Percentiles rank a stretch among this genome's conserved stretches.
phyloP scores from a whole-genome alignment of 441 rosid species.

The Melastoma candidum region DNA sequence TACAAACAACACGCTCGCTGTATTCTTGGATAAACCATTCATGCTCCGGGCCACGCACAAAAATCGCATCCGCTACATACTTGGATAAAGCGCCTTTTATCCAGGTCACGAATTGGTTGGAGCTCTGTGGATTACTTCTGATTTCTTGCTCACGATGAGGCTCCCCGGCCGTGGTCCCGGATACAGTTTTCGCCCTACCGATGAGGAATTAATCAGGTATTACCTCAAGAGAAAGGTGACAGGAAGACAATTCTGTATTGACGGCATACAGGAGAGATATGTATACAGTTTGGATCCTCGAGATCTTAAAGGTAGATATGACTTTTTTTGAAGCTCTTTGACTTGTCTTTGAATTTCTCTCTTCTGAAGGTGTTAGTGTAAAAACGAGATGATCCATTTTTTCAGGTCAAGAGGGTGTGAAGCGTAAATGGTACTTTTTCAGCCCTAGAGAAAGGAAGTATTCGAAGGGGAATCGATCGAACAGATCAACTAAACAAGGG shows the following conservation, averaged over 20 bases:
- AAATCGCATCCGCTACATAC: not conserved
- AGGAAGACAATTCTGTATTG: constrained; percentile 30
- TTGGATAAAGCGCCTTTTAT: not conserved
- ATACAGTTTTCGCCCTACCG: constrained; percentile 78
- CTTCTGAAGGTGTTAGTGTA: not conserved
- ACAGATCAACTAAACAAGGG: constrained; percentile 50
- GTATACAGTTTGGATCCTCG: constrained; percentile 56
- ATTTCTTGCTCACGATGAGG: constrained; percentile 22
- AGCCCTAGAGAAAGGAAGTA: constrained; percentile 65
- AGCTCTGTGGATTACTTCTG: not conserved
- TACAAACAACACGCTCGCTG: too few relatives aligned
- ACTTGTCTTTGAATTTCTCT: too few relatives aligned
- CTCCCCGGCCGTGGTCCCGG: constrained; percentile 39
- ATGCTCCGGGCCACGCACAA: too few relatives aligned
- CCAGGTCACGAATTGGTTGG: not conserved
- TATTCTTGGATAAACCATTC: too few relatives aligned
- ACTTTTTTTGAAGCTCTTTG: not conserved
- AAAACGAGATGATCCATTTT: constrained; percentile 1
- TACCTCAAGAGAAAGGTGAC: constrained; percentile 55
- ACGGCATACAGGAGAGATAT: constrained; percentile 50
- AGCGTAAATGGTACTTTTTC: constrained; percentile 67
- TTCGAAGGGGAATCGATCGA: constrained; percentile 33
- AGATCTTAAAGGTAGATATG: constrained; percentile 35
- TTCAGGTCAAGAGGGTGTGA: constrained; percentile 25
- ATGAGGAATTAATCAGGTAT: constrained; percentile 52